Evolutionary conservation across 257 asterid genomes (phyloP).

Genomic region (Avicennia marina): DNA sequence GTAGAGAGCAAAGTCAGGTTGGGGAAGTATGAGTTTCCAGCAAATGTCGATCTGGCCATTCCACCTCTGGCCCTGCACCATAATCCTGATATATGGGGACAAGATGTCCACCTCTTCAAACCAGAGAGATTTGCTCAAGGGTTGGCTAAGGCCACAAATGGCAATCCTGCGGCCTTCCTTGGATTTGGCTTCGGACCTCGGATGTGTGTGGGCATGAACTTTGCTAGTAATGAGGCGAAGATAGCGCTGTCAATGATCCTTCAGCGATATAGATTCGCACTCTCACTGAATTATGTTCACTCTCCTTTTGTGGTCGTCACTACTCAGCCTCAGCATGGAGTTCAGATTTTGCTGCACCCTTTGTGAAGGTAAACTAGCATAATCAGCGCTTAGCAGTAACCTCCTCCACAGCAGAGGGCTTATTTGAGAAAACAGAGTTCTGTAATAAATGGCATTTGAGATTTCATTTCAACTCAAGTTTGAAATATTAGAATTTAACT

Average conservation of each 20-base stretch:
- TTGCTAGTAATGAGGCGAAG: constrained; percentile 31
- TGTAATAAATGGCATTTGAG: neutral
- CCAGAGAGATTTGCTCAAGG: constrained; percentile 35
- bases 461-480: neutral
- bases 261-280: constrained; percentile 29
- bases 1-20: constrained; percentile 9
- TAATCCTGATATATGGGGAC: constrained; percentile 34
- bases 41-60: constrained; percentile 13
- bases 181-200: constrained; percentile 38
- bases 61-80: constrained; percentile 30
- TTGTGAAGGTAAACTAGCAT: neutral
- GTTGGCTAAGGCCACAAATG: constrained; percentile 30
- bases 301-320: constrained; percentile 24
- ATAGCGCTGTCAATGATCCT: constrained; percentile 36
- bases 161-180: constrained; percentile 21
- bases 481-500: neutral
- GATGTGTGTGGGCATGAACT: constrained; percentile 30
- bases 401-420: neutral
- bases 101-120: constrained; percentile 23
- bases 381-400: neutral
- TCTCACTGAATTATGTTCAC: constrained; percentile 32
- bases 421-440: neutral
- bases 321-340: constrained; percentile 31
- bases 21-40: constrained; percentile 33
- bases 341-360: constrained; percentile 32